These are phyloP conservation scores for Colletotrichum acutatum DNA, from an alignment of 2,329 filamentous ascomycete genomes.

Conservation along the genomic window DNA sequence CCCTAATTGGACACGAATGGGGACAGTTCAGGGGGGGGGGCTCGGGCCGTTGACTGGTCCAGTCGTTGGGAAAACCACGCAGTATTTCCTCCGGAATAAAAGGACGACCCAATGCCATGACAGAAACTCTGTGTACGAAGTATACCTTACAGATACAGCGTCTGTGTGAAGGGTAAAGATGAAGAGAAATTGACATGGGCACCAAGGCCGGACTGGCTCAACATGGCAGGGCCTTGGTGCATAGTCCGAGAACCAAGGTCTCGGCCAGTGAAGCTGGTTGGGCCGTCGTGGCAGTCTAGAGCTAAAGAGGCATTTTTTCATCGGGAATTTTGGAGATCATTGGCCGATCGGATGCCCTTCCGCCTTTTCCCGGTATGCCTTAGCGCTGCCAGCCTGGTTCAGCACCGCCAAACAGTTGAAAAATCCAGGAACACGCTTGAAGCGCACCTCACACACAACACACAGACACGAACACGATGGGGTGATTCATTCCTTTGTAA, in stretches of 20 bases:
- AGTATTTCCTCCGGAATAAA: background rate
- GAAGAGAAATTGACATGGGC: background rate
- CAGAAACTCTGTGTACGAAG: background rate
- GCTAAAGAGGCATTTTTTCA: background rate
- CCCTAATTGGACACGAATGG: background rate
- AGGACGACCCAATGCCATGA: background rate
- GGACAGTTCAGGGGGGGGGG: background rate
- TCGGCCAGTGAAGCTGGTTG: background rate
- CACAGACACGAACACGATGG: background rate
- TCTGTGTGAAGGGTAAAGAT: background rate
- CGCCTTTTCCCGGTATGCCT: background rate
- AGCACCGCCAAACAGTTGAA: background rate
- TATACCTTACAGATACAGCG: background rate
- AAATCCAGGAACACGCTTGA: background rate
- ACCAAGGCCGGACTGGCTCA: conserved; percentile 4
- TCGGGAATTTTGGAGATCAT: background rate
- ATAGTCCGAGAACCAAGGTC: background rate
- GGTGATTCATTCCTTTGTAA: background rate
- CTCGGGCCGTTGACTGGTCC: background rate
- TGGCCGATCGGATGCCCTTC: conserved; percentile 19
- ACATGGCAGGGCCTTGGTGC: conserved; percentile 2
- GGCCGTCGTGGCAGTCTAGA: background rate
- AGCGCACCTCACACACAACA: background rate
- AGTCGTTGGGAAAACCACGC: background rate
- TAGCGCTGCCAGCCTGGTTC: background rate